Conservation (phyloP, 1,284 basidiomycete species). For the Taiwanofungus camphoratus region DNA sequence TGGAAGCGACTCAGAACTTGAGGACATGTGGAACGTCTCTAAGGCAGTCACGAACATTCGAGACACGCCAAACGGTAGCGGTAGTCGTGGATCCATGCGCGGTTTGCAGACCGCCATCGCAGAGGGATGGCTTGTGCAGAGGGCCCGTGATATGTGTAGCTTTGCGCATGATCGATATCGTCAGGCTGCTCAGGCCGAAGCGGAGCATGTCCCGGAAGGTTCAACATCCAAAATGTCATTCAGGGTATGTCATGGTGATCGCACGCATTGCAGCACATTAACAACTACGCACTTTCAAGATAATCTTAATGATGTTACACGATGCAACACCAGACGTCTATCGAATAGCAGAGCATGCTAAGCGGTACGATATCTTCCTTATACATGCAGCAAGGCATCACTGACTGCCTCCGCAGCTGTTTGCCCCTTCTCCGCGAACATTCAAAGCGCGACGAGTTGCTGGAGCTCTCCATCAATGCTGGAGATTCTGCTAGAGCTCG, state of each 20-base stretch:
- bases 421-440: conserved; percentile 53
- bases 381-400: not conserved
- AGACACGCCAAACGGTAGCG: conserved; percentile 31
- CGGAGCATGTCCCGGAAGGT: conserved; percentile 42
- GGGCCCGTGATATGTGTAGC: conserved; percentile 68
- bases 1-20: conserved; percentile 49
- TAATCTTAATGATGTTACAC: conserved; percentile 66
- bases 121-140: conserved; percentile 66
- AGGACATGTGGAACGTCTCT: conserved; percentile 46
- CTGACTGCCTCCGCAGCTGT: conserved; percentile 36
- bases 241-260: conserved; percentile 33
- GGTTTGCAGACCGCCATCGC: conserved; percentile 59
- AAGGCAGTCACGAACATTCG: conserved; percentile 41
- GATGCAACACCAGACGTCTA: conserved; percentile 55
- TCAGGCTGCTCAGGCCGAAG: conserved; percentile 60
- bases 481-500: conserved; percentile 64
- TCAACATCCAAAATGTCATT: conserved; percentile 63
- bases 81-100: conserved; percentile 55
- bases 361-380: conserved; percentile 34
- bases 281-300: conserved; percentile 31
- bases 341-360: conserved; percentile 63
- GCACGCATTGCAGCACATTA: not conserved
- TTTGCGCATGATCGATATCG: conserved; percentile 69
- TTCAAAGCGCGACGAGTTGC: conserved; percentile 51
- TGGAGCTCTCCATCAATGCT: conserved; percentile 57